Evolutionary conservation across 2,329 filamentous ascomycete genomes (phyloP), one percentile per base, ranked within the genome.

Genomic region (Fusarium guadeloupense): DNA sequence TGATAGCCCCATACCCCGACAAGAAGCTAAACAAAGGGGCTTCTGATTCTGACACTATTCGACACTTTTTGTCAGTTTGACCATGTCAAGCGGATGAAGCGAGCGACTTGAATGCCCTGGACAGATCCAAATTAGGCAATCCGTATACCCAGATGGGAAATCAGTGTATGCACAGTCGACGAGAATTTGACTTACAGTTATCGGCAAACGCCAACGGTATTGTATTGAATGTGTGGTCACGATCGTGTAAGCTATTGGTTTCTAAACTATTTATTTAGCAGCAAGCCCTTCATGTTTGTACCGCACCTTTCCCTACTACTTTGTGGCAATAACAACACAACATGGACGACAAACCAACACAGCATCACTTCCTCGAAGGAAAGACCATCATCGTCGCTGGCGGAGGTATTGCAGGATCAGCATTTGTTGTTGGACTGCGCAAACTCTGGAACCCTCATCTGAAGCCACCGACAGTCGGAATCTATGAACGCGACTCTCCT

Each of bases 301-400:
- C n/a, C 2, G 19, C 10, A 6, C 10, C 14, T 34, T 34, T 34
- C 12, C 16, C 7, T 19, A 19, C 13, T 23, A 12, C n/a, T 19
- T 35, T 5, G 20, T 37, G 9, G 14, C 23, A 13, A 30, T n/a
- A 12, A 17, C 12, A 5, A 31, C 19, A 12, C n/a, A 40, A 14
- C 39, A 47, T 68, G 68, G 62, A 53, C 14, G 10, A 57, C 12
- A 25, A 37, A 20, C 23, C 42, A 14, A 23, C 13, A 20, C 72
- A 67, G 20, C 67, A 66, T n/a, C 73, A 70, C 43, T 71, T 75
- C 42, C 72, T 80, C 14, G 66, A 73, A 6, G 72, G 74, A 13
- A 80, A 80, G 63, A 76, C 71, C 30, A 78, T 81, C 46, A 70
- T 80, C 19, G 68, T 82, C 9, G 72, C 76, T 5, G 80, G 80